Evolutionary conservation across 2,329 filamentous ascomycete species (phyloP).

Genomic region (Ascosphaera apis): DNA sequence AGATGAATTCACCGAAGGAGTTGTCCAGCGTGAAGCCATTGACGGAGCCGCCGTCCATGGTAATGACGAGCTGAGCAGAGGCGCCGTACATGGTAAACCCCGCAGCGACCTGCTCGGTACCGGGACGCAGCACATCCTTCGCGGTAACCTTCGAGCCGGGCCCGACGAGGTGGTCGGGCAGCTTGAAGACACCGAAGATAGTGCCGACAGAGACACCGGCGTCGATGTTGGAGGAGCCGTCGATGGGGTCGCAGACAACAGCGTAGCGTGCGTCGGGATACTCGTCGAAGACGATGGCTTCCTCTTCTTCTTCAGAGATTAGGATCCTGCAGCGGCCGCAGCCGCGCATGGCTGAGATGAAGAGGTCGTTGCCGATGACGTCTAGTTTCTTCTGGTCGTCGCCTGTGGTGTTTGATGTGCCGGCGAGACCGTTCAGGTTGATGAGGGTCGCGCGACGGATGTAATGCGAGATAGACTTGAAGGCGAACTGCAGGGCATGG

Average conservation of each 20-base stretch:
- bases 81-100: slow-evolving; percentile 99
- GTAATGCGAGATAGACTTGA: slow-evolving; percentile 99
- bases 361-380: slow-evolving; percentile 95
- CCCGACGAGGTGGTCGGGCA: slow-evolving; percentile 38
- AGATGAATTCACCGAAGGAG: slow-evolving; percentile 92
- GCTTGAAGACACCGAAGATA: slow-evolving; percentile 86
- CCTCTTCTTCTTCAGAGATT: slow-evolving; percentile 95
- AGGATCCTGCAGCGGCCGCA: slow-evolving; percentile 76
- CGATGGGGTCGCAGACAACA: slow-evolving; percentile 92
- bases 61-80: slow-evolving; percentile 86
- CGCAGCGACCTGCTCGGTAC: slow-evolving; percentile 72
- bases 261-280: slow-evolving; percentile 61
- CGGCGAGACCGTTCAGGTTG: slow-evolving; percentile 84
- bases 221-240: slow-evolving; percentile 92
- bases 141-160: slow-evolving; percentile 32
- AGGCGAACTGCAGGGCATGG: slow-evolving; percentile 95
- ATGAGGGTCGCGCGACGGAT: slow-evolving; percentile 89
- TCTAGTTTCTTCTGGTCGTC: slow-evolving; percentile 99
- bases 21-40: slow-evolving; percentile 98
- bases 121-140: slow-evolving; percentile 66
- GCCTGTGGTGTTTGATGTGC: slow-evolving; percentile 82
- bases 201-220: slow-evolving; percentile 95
- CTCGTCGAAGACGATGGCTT: slow-evolving; percentile 66
- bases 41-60: slow-evolving; percentile 76
- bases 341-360: slow-evolving; percentile 83